phyloP scores from a whole-genome alignment of 768 basidiomycete genomes.

The Suillus placidus region DNA sequence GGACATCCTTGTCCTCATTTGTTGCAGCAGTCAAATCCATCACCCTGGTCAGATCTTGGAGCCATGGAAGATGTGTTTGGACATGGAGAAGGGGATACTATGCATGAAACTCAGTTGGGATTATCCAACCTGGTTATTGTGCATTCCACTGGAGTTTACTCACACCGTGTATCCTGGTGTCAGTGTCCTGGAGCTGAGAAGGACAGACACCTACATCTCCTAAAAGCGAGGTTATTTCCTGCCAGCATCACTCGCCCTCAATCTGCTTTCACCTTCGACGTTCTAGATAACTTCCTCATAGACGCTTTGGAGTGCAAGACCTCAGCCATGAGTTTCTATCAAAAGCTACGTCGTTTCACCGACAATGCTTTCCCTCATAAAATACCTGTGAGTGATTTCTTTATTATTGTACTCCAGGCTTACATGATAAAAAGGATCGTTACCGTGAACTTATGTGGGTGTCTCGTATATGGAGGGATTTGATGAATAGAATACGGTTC shows the following conservation, averaged over 20 bases:
- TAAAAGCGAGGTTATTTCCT: slow-evolving; percentile 14
- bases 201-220: slow-evolving; percentile 15
- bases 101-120: background rate
- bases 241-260: slow-evolving; percentile 14
- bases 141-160: slow-evolving; percentile 8
- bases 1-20: slow-evolving; percentile 20
- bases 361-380: slow-evolving; percentile 5
- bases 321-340: slow-evolving; percentile 5
- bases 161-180: slow-evolving; percentile 4
- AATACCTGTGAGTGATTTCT: background rate
- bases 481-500: background rate
- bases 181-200: background rate
- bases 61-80: background rate
- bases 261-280: slow-evolving; percentile 25
- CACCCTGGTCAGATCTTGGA: background rate
- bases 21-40: background rate
- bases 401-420: background rate
- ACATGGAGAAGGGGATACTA: background rate
- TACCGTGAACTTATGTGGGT: slow-evolving; percentile 10
- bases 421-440: background rate
- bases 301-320: slow-evolving; percentile 21
- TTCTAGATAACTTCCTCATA: slow-evolving; percentile 23
- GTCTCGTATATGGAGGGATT: slow-evolving; percentile 1
- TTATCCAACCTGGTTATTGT: slow-evolving; percentile 6
- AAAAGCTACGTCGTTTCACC: background rate